These are phyloP conservation scores for Arthroderma uncinatum DNA, from an alignment of 2,329 filamentous ascomycete genomes.

Conservation along the genomic window DNA sequence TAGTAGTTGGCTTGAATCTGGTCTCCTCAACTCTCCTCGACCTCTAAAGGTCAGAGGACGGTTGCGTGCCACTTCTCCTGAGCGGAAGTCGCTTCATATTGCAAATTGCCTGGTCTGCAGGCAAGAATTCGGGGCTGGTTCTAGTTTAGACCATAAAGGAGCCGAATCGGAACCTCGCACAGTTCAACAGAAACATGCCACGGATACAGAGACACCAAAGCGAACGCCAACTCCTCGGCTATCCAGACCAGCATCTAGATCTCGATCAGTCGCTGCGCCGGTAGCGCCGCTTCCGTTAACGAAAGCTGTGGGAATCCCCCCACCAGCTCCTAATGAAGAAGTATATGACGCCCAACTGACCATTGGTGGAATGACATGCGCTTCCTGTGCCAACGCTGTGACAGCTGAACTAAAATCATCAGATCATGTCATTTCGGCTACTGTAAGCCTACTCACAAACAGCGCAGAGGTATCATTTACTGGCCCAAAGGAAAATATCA, in stretches of 20 bases:
- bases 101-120: conserved; percentile 43
- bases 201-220: not conserved
- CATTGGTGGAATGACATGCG: conserved; percentile 64
- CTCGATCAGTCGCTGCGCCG: not conserved
- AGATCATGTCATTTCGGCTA: conserved; percentile 47
- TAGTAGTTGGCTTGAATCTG: conserved; percentile 22
- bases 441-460: conserved; percentile 56
- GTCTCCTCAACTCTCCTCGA: conserved; percentile 17
- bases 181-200: not conserved
- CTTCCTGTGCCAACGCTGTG: conserved; percentile 55
- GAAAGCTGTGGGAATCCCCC: not conserved
- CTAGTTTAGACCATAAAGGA: not conserved
- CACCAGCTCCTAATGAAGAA: conserved; percentile 10
- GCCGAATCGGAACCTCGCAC: not conserved
- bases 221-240: not conserved
- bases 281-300: not conserved
- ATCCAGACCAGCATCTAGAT: not conserved
- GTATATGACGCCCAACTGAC: conserved; percentile 29
- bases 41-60: not conserved
- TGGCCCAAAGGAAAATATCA: conserved; percentile 37
- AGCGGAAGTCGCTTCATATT: conserved; percentile 31
- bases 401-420: conserved; percentile 48
- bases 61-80: conserved; percentile 14
- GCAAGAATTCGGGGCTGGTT: conserved; percentile 26
- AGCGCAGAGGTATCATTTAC: conserved; percentile 52